Base-by-base conservation (phyloP, 2,329 filamentous ascomycete species). In the Emmonsiellopsis sp. region DNA sequence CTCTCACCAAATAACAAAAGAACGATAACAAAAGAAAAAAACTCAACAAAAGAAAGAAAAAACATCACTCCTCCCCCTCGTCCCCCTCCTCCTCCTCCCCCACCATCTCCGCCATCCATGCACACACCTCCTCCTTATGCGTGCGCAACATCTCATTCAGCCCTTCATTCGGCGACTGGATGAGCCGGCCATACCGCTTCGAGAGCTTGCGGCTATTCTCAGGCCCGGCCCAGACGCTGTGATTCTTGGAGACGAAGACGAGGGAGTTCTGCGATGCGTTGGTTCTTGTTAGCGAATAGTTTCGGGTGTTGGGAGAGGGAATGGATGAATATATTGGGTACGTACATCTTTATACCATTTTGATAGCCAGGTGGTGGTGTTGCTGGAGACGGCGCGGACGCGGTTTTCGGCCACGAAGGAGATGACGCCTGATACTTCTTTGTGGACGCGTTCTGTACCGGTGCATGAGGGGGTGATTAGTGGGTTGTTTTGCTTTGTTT, bases 351-450 rank as follows among this genome's bases (percentile, higher is more conserved):
- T 86, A 71, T 95, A 97, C 92, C 92, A 97, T 27, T 77, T 75
- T 1, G 83, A 85, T 0, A 91, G 76, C 56, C 69, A 74, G 14
- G 78, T 76, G n/a, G 80, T 77, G 55, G 94, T 86, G 32, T 83
- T 80, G 58, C 93, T 90, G 36, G 88, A 87, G 61, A 95, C 82
- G 1, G 88, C 85, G 10, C 88, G 83, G 14, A 96, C 77, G 33
- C 81, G 82, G 53, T 87, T 77, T 39, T 82, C 86, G 27, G 84
- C 83, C 14, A 95, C 86, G 65, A 95, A 95, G 57, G 86, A 89
- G 59, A 96, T 77, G 11, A 94, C 79, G 34, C 84, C 85, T 1
- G 82, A 76, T 48, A 95, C 77, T 44, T 79, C 79, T 6, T 80
- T 74, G 62, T 86, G 86, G 62, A 86, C 85, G 56, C 71, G 72